Percentiles rank a stretch among this genome's conserved stretches.
These are phyloP conservation scores for Mortierella sp. DNA, from an alignment of 371 early-diverging fungal genomes.

Conservation along the genomic window DNA sequence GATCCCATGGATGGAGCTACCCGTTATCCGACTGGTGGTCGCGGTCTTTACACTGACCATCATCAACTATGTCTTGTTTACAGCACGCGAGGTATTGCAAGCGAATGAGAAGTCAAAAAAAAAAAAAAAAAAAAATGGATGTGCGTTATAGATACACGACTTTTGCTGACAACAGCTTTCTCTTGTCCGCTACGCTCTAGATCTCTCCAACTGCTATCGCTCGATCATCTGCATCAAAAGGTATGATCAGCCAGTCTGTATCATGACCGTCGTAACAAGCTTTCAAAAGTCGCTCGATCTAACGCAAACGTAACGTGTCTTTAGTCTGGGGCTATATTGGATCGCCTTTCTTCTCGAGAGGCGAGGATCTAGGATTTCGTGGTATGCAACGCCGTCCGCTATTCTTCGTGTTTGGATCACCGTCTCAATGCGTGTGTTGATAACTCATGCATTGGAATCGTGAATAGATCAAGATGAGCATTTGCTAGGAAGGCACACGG, in stretches of 20 bases:
- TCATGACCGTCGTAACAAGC: background rate
- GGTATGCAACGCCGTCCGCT: slow-evolving; percentile 4
- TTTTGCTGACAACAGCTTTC: background rate
- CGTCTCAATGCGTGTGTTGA: no score
- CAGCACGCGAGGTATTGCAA: slow-evolving; percentile 34
- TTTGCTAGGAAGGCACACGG: slow-evolving; percentile 41
- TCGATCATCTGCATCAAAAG: slow-evolving; percentile 28
- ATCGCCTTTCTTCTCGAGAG: slow-evolving; percentile 13
- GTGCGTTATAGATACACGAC: background rate
- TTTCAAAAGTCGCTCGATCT: background rate
- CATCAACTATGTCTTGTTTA: slow-evolving; percentile 46
- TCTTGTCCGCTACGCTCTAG: slow-evolving; percentile 1
- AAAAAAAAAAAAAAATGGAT: no score
- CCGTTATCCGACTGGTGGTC: slow-evolving; percentile 29
- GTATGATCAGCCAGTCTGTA: slow-evolving; percentile 6
- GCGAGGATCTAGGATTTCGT: slow-evolving; percentile 9
- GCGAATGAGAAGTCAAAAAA: background rate
- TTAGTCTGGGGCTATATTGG: slow-evolving; percentile 39
- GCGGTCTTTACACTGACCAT: slow-evolving; percentile 34
- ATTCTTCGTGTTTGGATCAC: background rate
- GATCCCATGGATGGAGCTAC: slow-evolving; percentile 51
- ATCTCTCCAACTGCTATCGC: slow-evolving; percentile 33
- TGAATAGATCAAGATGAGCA: slow-evolving; percentile 39
- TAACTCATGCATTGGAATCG: background rate
- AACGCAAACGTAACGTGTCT: background rate